Base-by-base conservation (phyloP, 257 asterid genomes). In the Gentiana dahurica region DNA sequence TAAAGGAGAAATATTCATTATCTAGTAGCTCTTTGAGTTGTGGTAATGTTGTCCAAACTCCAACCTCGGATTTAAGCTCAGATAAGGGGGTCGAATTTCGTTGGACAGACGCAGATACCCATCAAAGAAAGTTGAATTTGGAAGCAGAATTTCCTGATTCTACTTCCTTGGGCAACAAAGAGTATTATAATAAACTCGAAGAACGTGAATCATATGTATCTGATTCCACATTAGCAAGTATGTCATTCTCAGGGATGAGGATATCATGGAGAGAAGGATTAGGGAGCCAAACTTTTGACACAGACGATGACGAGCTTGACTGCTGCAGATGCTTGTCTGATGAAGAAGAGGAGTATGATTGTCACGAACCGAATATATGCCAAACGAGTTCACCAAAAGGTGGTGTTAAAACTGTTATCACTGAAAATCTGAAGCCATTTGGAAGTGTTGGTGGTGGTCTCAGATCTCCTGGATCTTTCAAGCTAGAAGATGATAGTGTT, bases 201-300 rank as follows among this genome's bases (percentile, higher is more conserved):
- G 60, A 67, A 51, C 60, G 61, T 67, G 71, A 70, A 58, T 87
- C 96, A 60, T 80, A 84, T 82, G 64, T 60, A 50, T 82, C 82
- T 12, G 77, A 78, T 72, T 54, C 84, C 45, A 66, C 85, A 34
- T 15, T 65, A 12, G 84, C 76, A n/a, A 72, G 60, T 75, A 44
- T 64, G 53, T 65, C 79, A 10, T 64, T 79, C 41, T 82, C 92
- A 36, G 76, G 67, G 57, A 73, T 76, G 81, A 79, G 76, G 73
- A 79, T 91, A 72, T 91, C 94, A 1, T 87, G 98, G 95, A 67
- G 77, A 52, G 96, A 87, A 48, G 82, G 69, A 6, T 45, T 77
- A 57, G 71, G 12, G 6, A 69, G 81, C 57, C 60, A 55, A 55
- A 63, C 12, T 34, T 60, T 57, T 53, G 77, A 68, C 59, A 55